Percentiles rank a stretch among this genome's conserved stretches.
These are phyloP conservation scores for Colletotrichum phormii DNA, from an alignment of 2,329 filamentous ascomycete genomes.

Conservation along the genomic window DNA sequence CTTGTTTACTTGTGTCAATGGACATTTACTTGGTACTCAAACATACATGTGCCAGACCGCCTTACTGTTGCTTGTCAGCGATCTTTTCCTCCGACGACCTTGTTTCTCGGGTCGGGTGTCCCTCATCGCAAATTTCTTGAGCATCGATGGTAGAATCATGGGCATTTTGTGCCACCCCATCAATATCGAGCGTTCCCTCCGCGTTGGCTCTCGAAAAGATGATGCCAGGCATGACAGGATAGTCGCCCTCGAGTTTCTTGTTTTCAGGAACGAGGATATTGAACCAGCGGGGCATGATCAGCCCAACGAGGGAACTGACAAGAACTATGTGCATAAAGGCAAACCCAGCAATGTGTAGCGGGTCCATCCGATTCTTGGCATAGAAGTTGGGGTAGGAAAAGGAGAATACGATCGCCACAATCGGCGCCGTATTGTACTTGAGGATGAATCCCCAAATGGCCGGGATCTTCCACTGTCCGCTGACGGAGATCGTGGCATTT, in stretches of 20 bases:
- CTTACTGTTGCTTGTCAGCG: neutral
- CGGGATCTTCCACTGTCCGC: slow-evolving; percentile 36
- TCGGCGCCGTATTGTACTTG: slow-evolving; percentile 39
- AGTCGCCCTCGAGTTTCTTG: slow-evolving; percentile 2
- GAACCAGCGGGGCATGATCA: slow-evolving; percentile 38
- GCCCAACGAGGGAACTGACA: slow-evolving; percentile 19
- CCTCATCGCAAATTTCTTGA: neutral
- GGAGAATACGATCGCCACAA: slow-evolving; percentile 38
- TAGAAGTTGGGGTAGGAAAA: slow-evolving; percentile 39
- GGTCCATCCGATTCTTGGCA: slow-evolving; percentile 30
- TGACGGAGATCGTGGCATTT: slow-evolving; percentile 19
- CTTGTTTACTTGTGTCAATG: no score
- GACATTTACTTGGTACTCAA: neutral
- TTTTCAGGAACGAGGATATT: slow-evolving; percentile 33
- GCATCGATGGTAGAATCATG: neutral
- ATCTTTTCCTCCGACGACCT: slow-evolving; percentile 2
- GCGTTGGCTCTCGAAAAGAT: slow-evolving; percentile 31
- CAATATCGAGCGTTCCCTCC: neutral
- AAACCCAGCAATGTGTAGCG: slow-evolving; percentile 38
- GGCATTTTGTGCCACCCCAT: slow-evolving; percentile 3
- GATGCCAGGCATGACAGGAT: slow-evolving; percentile 17
- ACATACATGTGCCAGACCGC: neutral
- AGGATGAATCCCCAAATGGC: slow-evolving; percentile 37
- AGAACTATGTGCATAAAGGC: slow-evolving; percentile 35
- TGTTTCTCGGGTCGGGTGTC: neutral